Conservation (phyloP, 495 filamentous ascomycete species). For the Hypoxylon lienhwacheense region DNA sequence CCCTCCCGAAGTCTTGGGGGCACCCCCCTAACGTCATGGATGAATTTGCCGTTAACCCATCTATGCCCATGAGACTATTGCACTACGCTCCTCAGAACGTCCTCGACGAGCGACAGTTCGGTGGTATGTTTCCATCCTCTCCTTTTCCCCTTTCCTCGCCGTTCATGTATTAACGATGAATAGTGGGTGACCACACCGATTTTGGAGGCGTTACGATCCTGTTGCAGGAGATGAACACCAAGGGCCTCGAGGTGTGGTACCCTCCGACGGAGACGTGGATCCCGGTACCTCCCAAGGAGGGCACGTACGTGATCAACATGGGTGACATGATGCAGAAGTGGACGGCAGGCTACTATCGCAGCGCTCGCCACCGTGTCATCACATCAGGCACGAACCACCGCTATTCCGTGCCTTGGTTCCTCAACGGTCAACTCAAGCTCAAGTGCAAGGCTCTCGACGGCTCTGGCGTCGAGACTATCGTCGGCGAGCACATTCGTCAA, state of each 20-base stretch:
- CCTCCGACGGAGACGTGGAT: conserved; percentile 45
- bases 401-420: conserved; percentile 23
- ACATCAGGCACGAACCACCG: conserved; percentile 24
- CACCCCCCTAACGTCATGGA: conserved; percentile 43
- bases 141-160: not conserved
- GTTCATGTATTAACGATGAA: conserved; percentile 1
- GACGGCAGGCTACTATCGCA: conserved; percentile 25
- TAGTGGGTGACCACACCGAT: conserved; percentile 40
- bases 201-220: conserved; percentile 49
- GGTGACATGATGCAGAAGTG: conserved; percentile 43
- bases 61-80: conserved; percentile 48
- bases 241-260: conserved; percentile 50
- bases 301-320: conserved; percentile 50
- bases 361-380: conserved; percentile 30
- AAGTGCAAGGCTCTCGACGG: conserved; percentile 25
- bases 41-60: conserved; percentile 49
- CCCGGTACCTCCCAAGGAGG: conserved; percentile 40
- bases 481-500: conserved; percentile 27
- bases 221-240: conserved; percentile 46
- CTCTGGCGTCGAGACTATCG: conserved; percentile 28
- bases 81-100: conserved; percentile 45
- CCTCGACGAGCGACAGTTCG: conserved; percentile 46
- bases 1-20: conserved; percentile 48
- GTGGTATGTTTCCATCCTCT: conserved; percentile 29
- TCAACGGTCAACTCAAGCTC: conserved; percentile 30